Conservation (phyloP, 225 moss, liverwort and hornwort species). For the Takakia lepidozioides region DNA sequence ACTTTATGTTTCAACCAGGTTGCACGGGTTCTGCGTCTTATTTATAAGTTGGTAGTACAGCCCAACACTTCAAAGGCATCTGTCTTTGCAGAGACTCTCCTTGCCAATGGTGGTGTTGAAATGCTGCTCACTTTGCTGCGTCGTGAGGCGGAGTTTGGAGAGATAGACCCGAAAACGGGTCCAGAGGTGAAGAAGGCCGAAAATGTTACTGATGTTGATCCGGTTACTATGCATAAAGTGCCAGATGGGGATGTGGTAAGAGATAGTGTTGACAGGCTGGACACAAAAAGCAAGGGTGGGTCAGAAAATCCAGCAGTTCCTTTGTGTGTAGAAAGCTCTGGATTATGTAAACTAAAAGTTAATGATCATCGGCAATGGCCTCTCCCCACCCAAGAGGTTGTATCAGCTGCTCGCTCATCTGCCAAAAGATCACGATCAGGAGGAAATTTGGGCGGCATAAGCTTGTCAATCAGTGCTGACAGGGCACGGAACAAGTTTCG, state of each 20-base stretch:
- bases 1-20: too few species aligned
- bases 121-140: slow-evolving; percentile 89
- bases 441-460: slow-evolving; percentile 90
- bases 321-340: slow-evolving; percentile 3
- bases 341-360: slow-evolving; percentile 4
- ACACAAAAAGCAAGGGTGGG: slow-evolving; percentile 10
- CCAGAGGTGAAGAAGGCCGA: slow-evolving; percentile 19
- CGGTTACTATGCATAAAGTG: slow-evolving; percentile 8
- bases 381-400: slow-evolving; percentile 53
- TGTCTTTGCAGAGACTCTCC: slow-evolving; percentile 66
- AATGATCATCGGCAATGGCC: slow-evolving; percentile 56
- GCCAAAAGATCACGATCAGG: slow-evolving; percentile 61
- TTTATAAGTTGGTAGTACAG: slow-evolving; percentile 84
- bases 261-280: slow-evolving; percentile 11
- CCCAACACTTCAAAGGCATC: slow-evolving; percentile 70
- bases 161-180: slow-evolving; percentile 13
- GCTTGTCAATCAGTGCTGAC: slow-evolving; percentile 92
- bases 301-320: slow-evolving; percentile 6
- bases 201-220: slow-evolving; percentile 15
- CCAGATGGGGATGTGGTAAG: slow-evolving; percentile 8
- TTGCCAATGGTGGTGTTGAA: slow-evolving; percentile 81
- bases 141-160: slow-evolving; percentile 77
- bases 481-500: slow-evolving; percentile 92
- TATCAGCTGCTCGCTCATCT: slow-evolving; percentile 49
- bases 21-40: slow-evolving; percentile 82